Percentiles rank a stretch among this genome's conserved stretches.
Evolutionary conservation across 257 asterid species (phyloP).

Genomic region (Penstemon eatonii): DNA sequence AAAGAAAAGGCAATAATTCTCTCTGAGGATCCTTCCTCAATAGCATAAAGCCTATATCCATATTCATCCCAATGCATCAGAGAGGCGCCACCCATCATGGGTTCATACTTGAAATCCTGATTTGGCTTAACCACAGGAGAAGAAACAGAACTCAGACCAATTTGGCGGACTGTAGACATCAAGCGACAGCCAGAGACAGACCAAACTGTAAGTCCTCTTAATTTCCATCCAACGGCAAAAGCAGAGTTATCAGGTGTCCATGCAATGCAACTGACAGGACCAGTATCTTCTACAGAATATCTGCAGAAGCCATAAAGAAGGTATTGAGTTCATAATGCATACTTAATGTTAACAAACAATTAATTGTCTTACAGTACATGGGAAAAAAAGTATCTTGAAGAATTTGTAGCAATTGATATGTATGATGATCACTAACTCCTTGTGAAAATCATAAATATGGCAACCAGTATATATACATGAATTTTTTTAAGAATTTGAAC

Average conservation of each 20-base stretch:
- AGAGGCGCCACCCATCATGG: slow-evolving; percentile 93
- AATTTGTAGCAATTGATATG: slow-evolving; percentile 15
- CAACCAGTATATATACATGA: slow-evolving; percentile 8
- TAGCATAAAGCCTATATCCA: slow-evolving; percentile 94
- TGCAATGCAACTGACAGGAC: slow-evolving; percentile 91
- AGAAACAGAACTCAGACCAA: slow-evolving; percentile 84
- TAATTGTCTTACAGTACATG: slow-evolving; percentile 8
- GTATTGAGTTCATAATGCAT: slow-evolving; percentile 25
- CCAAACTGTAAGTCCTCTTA: slow-evolving; percentile 97
- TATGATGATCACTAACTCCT: slow-evolving; percentile 8
- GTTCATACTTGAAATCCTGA: slow-evolving; percentile 87
- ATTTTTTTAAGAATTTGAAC: neutral
- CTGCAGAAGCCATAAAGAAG: slow-evolving; percentile 43
- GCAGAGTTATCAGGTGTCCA: slow-evolving; percentile 98
- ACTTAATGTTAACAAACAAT: slow-evolving; percentile 5
- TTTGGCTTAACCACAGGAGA: slow-evolving; percentile 84
- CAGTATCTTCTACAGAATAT: slow-evolving; percentile 90
- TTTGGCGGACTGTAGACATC: slow-evolving; percentile 96
- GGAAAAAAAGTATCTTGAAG: slow-evolving; percentile 1
- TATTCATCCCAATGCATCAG: slow-evolving; percentile 95
- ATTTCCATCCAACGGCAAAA: slow-evolving; percentile 99
- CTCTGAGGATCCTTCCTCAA: slow-evolving; percentile 88
- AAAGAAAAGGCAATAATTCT: slow-evolving; percentile 87
- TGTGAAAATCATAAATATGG: slow-evolving; percentile 5
- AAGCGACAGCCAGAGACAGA: slow-evolving; percentile 99